Base-by-base conservation (phyloP, 1,284 basidiomycete genomes). In the Caloboletus inedulis region DNA sequence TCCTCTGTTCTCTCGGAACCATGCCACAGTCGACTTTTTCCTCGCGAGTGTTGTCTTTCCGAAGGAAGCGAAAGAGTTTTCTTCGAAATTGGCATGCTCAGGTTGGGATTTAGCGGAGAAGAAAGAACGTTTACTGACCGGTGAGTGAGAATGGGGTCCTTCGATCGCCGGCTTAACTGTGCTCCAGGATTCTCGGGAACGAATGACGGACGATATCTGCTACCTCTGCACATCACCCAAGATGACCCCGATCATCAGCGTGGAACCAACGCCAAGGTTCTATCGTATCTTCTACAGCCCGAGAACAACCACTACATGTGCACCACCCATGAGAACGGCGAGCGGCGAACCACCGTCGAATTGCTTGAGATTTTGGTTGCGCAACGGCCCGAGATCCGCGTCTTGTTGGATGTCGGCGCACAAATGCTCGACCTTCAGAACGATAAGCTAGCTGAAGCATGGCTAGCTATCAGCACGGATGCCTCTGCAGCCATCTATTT, bases 351-450 rank as follows among this genome's bases (percentile, higher is more conserved):
- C 1, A 69, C 71, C 0, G 12, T 12, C 0, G 62, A 68, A 23
- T 69, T 78, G 46, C 48, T 81, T 3, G 13, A 63, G 2, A 49
- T 65, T 13, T 21, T 79, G 1, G 62, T 67, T 1, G n/a, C 51
- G 0, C 69, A 77, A 44, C 42, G 51, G 0, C 73, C 72, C 1
- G 60, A 70, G 18, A 69, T 79, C 14, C 69, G 68, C 3, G 77
- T 81, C 2, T 56, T 81, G 10, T 61, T 81, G n/a, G 79, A 81
- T 39, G 77, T 82, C n/a, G 80, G 80, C 0, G 80, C 80, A 0
- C 80, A 81, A 55, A 77, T 82, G 62, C 64, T 82, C n/a, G 78
- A 81, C n/a, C 57, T 79, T 35, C 58, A 65, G n/a, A 81, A 79
- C 52, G 42, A 60, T 1, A 62, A 75, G 19, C 49, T 82, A 0